Evolutionary conservation across 805 yeast species (phyloP), one percentile per base, ranked within the genome.

Genomic region (Teunomyces tritomae): DNA sequence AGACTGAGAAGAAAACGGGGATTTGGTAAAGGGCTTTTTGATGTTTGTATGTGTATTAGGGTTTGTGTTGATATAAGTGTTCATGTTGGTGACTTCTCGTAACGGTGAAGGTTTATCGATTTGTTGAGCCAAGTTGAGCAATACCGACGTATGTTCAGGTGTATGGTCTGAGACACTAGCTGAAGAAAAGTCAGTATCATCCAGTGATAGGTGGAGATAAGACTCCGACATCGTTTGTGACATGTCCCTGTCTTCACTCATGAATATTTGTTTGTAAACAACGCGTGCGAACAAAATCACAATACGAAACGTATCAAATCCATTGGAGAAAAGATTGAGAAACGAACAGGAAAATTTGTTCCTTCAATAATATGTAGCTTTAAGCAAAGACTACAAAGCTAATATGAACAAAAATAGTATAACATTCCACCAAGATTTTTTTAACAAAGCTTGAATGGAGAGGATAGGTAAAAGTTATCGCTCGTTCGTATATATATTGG

Each of bases 221-320:
- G 71, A 65, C 52, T 67, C 70, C 8, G 68, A 55, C 37, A 60
- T 43, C n/a, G 62, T 63, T 39, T 57, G 61, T 13, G 63, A 52
- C 36, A 59, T 45, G 39, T 61, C 64, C 36, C 40, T n/a, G 29
- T 37, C 40, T 37, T 13, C 28, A 26, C 28, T 37, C 59, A 61
- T 37, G 36, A 29, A 29, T 41, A 26, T 26, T 37, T 37, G 40
- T 37, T 45, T 45, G 48, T 45, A 45, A 45, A 45, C 48, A 45
- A 45, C 48, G 48, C 48, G 48, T 27, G 37, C 40, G 40, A 37
- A 37, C 13, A 32, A 20, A 20, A 32, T 32, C 13, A 32, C 34
- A 32, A 32, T 13, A 32, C 34, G 14, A 32, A 30, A 13, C 10
- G 17, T 32, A 13, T 32, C 34, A 16, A 13, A 8, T 4, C 34